Conservation (phyloP, 257 asterid genomes). For the Solanum paucissectum region DNA sequence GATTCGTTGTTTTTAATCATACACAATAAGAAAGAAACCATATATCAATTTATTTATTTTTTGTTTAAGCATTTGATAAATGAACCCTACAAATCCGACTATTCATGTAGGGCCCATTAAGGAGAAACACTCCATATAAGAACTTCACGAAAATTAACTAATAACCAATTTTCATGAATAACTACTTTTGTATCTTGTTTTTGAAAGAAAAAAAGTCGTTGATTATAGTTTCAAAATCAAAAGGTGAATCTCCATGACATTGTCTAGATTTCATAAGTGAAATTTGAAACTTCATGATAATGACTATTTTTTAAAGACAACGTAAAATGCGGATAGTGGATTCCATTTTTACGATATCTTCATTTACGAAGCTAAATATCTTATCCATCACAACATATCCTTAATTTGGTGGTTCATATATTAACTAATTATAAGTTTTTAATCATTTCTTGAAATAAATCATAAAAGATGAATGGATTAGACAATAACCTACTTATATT, state of each 20-base stretch:
- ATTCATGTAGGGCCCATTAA: not conserved
- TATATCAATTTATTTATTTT: not conserved
- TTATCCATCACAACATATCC: not conserved
- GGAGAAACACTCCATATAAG: not conserved
- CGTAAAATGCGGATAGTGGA: rapidly evolving
- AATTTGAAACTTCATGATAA: not conserved
- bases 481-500: constrained; percentile 1
- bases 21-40: not conserved
- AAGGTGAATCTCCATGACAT: not conserved
- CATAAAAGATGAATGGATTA: not conserved
- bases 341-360: too few relatives aligned
- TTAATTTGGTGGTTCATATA: not conserved
- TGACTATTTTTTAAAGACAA: too few relatives aligned
- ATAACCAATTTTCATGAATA: not conserved
- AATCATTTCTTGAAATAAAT: not conserved
- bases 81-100: not conserved
- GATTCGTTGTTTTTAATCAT: not conserved
- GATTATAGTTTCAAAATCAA: not conserved
- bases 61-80: not conserved
- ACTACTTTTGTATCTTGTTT: not conserved
- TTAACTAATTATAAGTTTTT: not conserved
- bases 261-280: not conserved
- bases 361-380: too few relatives aligned
- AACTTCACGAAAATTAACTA: not conserved
- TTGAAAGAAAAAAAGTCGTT: not conserved